Evolutionary conservation across 169 alveolate genomes (phyloP).

Genomic region (Theileria annulata): DNA sequence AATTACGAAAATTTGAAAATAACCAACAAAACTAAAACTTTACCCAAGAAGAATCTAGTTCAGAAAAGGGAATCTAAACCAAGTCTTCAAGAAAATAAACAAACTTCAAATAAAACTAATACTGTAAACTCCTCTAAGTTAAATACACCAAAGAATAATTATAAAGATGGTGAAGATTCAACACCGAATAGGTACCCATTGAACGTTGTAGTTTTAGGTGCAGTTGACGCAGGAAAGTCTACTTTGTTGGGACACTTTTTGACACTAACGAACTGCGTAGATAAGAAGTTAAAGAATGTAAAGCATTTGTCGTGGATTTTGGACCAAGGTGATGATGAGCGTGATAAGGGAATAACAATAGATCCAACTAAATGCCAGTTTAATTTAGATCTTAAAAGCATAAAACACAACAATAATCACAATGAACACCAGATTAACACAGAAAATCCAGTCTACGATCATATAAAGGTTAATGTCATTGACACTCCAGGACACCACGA

Average conservation of each 20-base stretch:
- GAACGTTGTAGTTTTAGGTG: constrained; percentile 74
- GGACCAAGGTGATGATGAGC: constrained; percentile 78
- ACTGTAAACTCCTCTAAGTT: background rate
- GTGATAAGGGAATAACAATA: constrained; percentile 72
- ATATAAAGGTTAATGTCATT: constrained; percentile 68
- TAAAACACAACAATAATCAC: constrained; percentile 20
- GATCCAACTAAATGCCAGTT: constrained; percentile 54
- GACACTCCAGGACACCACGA: constrained; percentile 80
- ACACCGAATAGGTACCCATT: constrained; percentile 39
- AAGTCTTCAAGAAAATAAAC: background rate
- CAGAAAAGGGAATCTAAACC: constrained; percentile 6
- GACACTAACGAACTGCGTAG: constrained; percentile 40
- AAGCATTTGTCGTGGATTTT: constrained; percentile 63
- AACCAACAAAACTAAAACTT: background rate
- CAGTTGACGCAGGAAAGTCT: constrained; percentile 78
- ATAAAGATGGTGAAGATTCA: constrained; percentile 6
- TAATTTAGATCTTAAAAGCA: constrained; percentile 30
- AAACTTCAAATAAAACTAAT: background rate
- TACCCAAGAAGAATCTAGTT: constrained; percentile 8
- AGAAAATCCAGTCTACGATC: constrained; percentile 6
- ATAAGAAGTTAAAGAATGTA: background rate
- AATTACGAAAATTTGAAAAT: background rate
- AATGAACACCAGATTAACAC: background rate
- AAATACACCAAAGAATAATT: constrained; percentile 4
- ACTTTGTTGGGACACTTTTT: constrained; percentile 73